Percentiles rank a stretch among this genome's conserved stretches.
These are phyloP conservation scores for Pestalotiopsis sp. DNA, from an alignment of 2,329 filamentous ascomycete species.

Conservation along the genomic window DNA sequence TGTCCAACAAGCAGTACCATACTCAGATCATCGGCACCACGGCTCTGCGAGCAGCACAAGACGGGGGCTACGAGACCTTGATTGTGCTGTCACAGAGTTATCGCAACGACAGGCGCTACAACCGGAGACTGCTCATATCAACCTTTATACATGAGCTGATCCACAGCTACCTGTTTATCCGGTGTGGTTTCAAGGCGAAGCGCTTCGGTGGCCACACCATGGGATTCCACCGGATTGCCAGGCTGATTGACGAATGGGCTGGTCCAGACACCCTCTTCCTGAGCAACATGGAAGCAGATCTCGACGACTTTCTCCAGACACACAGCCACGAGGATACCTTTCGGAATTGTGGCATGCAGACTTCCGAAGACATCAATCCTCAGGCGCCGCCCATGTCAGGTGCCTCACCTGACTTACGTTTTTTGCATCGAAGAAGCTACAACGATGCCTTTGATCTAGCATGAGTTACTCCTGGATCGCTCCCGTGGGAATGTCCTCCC, in stretches of 20 bases:
- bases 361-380: constrained; percentile 3
- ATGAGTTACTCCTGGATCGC: background rate
- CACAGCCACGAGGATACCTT: background rate
- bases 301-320: constrained; percentile 49
- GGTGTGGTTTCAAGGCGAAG: constrained; percentile 59
- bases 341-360: constrained; percentile 2
- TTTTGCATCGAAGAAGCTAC: constrained; percentile 1
- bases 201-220: constrained; percentile 61
- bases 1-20: constrained; percentile 50
- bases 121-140: constrained; percentile 62
- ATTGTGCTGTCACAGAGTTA: constrained; percentile 64
- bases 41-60: constrained; percentile 51
- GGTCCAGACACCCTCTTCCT: constrained; percentile 57
- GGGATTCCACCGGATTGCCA: constrained; percentile 61
- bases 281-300: constrained; percentile 63
- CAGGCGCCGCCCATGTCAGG: background rate
- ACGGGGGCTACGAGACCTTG: constrained; percentile 61
- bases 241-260: constrained; percentile 63
- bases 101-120: constrained; percentile 57
- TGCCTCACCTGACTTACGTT: constrained; percentile 4
- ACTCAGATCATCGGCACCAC: constrained; percentile 65
- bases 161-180: constrained; percentile 67
- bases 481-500: background rate
- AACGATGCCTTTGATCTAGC: background rate
- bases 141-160: constrained; percentile 70